A percentile compares a stretch with the other conserved stretches of the same genome.
Evolutionary conservation across 2,329 filamentous ascomycete species (phyloP).

Genomic region (Penicillium fuscoglaucum): DNA sequence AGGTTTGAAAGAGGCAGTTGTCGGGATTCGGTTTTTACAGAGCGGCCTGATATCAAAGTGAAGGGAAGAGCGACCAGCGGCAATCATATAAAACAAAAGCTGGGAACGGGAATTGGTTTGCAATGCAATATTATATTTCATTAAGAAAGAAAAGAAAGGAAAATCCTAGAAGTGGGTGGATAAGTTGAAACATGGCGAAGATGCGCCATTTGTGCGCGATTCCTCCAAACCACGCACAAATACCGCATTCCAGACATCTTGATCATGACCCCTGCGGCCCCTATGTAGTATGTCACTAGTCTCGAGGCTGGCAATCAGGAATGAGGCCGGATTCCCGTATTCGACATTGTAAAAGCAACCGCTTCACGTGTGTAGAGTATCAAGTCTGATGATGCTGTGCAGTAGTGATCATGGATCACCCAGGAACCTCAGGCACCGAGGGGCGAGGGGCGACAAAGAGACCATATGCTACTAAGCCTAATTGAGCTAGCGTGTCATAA

Average conservation of each 20-base stretch:
- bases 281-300: constrained; percentile 16
- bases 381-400: not conserved
- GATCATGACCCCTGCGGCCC: constrained; percentile 12
- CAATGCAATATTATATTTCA: not conserved
- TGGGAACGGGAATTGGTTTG: not conserved
- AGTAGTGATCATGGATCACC: constrained; percentile 4
- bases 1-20: not conserved
- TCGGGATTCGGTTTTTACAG: not conserved
- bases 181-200: constrained; percentile 14
- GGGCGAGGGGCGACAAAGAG: not conserved
- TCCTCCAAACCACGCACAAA: constrained; percentile 37
- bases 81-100: not conserved
- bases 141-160: constrained; percentile 14
- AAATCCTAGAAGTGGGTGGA: constrained; percentile 16
- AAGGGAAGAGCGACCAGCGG: not conserved
- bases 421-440: not conserved
- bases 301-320: not conserved
- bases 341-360: constrained; percentile 6
- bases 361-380: not conserved
- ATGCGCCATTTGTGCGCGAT: constrained; percentile 38
- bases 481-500: not conserved
- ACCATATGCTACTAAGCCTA: not conserved
- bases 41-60: not conserved
- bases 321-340: constrained; percentile 7
- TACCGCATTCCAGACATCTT: constrained; percentile 31